Base-by-base conservation (phyloP, 352 stramenopile species). In the Globisporangium spiculum region DNA sequence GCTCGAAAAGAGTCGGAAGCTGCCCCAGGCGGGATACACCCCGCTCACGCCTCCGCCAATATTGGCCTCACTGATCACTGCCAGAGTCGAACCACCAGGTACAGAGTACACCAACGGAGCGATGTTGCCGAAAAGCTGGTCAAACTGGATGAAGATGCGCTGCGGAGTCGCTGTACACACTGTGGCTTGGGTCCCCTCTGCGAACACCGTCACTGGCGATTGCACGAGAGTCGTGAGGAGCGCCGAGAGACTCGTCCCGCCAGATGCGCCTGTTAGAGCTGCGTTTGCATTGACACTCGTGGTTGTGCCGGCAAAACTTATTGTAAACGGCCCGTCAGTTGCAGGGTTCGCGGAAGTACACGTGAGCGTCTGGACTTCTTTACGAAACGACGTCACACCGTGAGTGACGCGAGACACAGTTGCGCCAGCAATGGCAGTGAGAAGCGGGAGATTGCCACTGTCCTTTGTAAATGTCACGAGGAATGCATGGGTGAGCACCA, bases 21-120 rank as follows among this genome's bases (percentile, higher is more conserved):
- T 86, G 0, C 93, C 93, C 88, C 89, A 98, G 0, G 95, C 75
- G 1, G 91, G 91, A 32, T 94, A 92, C 24, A 97, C 79, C 1
- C 90, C 91, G 44, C 77, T 81, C 26, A 97, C 74, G 3, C 66
- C 75, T 27, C 88, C 87, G 24, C 79, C 86, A 0, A 66, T 69
- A 60, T 90, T 77, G 32, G 86, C 67, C 14, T 91, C 83, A 34
- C 63, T 63, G 0, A 61, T 58, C n/a, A 92, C 18, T 9, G 68
- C 65, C 22, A 95, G 74, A 26, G 67, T 60, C 0, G 83, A 81
- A 0, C 44, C 68, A 4, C 5, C 50, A 1, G 80, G 70, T 24
- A 56, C 74, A 3, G 75, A 69, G 63, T 77, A 92, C 24, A n/a
- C 66, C 9, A 93, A 67, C 1, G 85, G 57, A 0, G 80, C 54